These are phyloP conservation scores for Eucalyptus marginata DNA, from an alignment of 345 rosid genomes.

Conservation along the genomic window DNA sequence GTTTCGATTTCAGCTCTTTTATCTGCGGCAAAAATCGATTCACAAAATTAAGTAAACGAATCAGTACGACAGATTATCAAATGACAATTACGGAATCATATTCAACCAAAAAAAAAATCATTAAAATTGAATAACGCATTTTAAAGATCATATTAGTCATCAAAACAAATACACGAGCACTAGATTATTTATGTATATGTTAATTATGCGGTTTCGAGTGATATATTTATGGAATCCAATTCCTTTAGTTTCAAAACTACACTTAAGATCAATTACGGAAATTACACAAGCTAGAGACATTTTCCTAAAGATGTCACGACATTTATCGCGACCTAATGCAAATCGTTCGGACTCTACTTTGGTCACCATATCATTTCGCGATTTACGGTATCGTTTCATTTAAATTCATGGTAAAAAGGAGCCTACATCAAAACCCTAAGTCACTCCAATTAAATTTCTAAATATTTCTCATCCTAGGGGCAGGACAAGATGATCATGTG, in stretches of 20 bases:
- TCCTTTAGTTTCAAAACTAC: background rate
- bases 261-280: background rate
- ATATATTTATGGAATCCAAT: background rate
- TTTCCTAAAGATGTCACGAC: background rate
- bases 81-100: background rate
- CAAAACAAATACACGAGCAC: no score
- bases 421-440: background rate
- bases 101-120: background rate
- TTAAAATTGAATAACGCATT: background rate
- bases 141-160: background rate
- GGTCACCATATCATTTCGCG: background rate
- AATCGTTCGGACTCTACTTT: background rate
- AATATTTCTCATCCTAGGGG: background rate
- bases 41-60: background rate
- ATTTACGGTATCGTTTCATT: background rate
- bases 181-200: no score
- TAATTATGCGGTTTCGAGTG: background rate
- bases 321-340: background rate
- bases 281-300: background rate
- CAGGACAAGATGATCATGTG: background rate
- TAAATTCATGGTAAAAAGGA: background rate
- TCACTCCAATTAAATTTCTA: background rate
- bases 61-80: background rate
- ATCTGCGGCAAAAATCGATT: constrained; percentile 26
- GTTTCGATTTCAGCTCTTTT: constrained; percentile 62